Percentiles rank a stretch among this genome's conserved stretches.
These are phyloP conservation scores for Cnidoscolus chayamansa DNA, from an alignment of 441 rosid genomes.

Conservation along the genomic window DNA sequence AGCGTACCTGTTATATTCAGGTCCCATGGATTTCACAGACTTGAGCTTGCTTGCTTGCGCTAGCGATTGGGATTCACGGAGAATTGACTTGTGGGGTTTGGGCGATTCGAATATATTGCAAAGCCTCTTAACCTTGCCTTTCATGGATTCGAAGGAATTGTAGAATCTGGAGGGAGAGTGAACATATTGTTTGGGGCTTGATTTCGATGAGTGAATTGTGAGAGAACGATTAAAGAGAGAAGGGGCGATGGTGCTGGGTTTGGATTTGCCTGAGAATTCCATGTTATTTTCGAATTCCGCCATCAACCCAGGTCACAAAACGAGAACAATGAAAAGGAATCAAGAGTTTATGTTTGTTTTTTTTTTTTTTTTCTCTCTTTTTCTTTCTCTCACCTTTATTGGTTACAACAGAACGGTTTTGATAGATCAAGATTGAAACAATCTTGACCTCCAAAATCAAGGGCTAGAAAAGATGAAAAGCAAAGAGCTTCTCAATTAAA, in stretches of 20 bases:
- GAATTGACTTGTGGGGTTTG: slow-evolving; percentile 29
- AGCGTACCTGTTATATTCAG: slow-evolving; percentile 22
- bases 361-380: too few relatives aligned
- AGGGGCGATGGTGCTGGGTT: slow-evolving; percentile 14
- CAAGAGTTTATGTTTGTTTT: background rate
- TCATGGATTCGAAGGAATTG: slow-evolving; percentile 57
- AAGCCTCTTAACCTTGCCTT: slow-evolving; percentile 80
- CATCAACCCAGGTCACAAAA: slow-evolving; percentile 42
- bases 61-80: slow-evolving; percentile 21
- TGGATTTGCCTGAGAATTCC: slow-evolving; percentile 39
- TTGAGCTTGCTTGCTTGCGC: slow-evolving; percentile 16
- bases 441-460: slow-evolving; percentile 11
- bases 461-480: slow-evolving; percentile 5
- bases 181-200: slow-evolving; percentile 12
- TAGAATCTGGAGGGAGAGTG: slow-evolving; percentile 33
- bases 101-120: slow-evolving; percentile 60
- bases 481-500: background rate
- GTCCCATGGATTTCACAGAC: slow-evolving; percentile 28
- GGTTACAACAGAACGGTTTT: background rate
- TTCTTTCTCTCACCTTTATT: background rate
- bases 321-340: background rate
- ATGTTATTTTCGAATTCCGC: slow-evolving; percentile 43
- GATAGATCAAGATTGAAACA: slow-evolving; percentile 10
- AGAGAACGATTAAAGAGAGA: slow-evolving; percentile 54
- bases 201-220: slow-evolving; percentile 43